These are phyloP conservation scores for Tolypocladium cylindrosporum DNA, from an alignment of 2,329 filamentous ascomycete species.

Conservation along the genomic window DNA sequence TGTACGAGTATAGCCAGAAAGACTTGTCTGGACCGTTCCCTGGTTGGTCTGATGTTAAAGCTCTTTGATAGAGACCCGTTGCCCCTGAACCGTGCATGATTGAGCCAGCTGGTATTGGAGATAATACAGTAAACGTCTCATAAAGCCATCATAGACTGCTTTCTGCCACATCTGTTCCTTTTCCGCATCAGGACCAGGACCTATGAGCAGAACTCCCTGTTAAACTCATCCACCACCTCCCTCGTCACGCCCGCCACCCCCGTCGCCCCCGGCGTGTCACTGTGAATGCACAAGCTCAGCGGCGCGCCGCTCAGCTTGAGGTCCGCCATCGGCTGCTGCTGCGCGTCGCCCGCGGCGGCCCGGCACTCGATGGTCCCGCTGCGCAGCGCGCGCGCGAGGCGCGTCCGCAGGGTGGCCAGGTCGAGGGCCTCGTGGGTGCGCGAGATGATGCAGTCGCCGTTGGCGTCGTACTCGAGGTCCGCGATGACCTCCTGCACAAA, in stretches of 20 bases:
- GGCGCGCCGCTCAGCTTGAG: slow-evolving; percentile 1
- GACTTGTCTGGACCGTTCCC: no score
- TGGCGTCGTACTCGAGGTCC: slow-evolving; percentile 11
- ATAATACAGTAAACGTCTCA: no score
- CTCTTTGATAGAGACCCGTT: no score
- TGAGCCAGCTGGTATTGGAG: no score
- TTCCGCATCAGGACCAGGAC: no score
- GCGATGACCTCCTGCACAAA: slow-evolving; percentile 10
- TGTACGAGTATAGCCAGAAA: no score
- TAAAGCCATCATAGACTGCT: no score
- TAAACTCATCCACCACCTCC: not conserved
- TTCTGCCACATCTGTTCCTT: no score
- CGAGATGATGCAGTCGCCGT: slow-evolving; percentile 1
- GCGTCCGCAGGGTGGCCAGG: not conserved
- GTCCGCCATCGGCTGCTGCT: not conserved
- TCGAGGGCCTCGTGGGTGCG: not conserved
- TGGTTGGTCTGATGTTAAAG: no score
- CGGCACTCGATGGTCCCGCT: not conserved
- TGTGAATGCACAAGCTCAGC: slow-evolving; percentile 1
- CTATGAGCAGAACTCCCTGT: not conserved
- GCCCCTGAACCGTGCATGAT: no score
- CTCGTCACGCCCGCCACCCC: not conserved
- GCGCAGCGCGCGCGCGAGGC: not conserved
- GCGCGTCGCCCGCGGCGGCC: no score
- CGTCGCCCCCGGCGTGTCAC: not conserved